Base-by-base conservation (phyloP, 805 yeast species). In the Candida jianshihensis region DNA sequence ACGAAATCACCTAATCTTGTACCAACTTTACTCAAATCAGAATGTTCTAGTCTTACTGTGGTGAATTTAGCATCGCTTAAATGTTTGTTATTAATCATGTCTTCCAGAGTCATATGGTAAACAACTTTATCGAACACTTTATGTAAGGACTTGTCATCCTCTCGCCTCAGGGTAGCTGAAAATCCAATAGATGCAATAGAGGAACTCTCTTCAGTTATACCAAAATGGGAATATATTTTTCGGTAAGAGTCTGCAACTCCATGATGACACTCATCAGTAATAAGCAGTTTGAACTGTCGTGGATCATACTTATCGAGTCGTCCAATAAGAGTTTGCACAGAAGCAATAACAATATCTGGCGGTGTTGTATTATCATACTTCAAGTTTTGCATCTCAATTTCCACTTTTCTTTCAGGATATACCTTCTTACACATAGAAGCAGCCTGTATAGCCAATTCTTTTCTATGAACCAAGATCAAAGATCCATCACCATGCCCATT, bases 181-280 rank as follows among this genome's bases (percentile, higher is more conserved):
- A 90, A 86, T 3, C 97, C 97, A 13, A 86, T 64, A 0, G 86
- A 73, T 2, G 76, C 71, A 2, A 80, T 65, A 1, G 60, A 59
- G 38, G 75, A 61, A 1, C 62, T 54, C 0, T 60, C 45, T 1
- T 51, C 43, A 24, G 50, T 43, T 3, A 44, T 33, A 0, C 46
- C 47, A 48, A 89, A 86, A 49, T 84, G 67, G 4, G 64, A 54
- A 35, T 86, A 54, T 1, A 88, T 66, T 21, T 68, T 65, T 14
- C 59, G 31, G 63, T 89, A 90, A 1, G 88, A 68, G 13, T 56
- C 52, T 1, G 96, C 87, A 1, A 84, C 82, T 0, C 95, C 80
- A 57, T 89, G 97, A 53, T 89, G 97, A 28, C 96, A 94, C 55
- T 89, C 97, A 59, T 89, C 97, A 3, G 89, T 66, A 16, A 89